Conservation (phyloP, 2,329 filamentous ascomycete genomes). For the Uncinocarpus reesii region DNA sequence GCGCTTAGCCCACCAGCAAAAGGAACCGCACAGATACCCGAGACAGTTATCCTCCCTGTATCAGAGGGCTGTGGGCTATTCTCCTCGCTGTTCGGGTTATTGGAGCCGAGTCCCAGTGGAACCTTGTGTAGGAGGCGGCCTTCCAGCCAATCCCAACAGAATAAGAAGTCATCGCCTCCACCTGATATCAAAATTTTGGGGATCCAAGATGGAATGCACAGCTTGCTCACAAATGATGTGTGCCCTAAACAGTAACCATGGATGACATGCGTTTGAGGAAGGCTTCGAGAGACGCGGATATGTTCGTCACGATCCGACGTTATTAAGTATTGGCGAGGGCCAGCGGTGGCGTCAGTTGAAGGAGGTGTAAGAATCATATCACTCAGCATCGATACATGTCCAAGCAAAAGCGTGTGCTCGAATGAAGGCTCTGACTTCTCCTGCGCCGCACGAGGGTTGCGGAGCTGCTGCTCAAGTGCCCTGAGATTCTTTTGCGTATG, state of each 20-base stretch:
- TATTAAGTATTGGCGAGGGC: slow-evolving; percentile 49
- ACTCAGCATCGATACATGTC: slow-evolving; percentile 92
- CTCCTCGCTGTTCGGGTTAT: neutral
- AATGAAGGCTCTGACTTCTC: slow-evolving; percentile 49
- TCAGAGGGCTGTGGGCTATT: neutral
- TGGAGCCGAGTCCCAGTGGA: slow-evolving; percentile 16
- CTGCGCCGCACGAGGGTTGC: slow-evolving; percentile 32
- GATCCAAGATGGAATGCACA: slow-evolving; percentile 53
- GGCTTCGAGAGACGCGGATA: slow-evolving; percentile 73
- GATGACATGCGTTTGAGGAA: slow-evolving; percentile 76
- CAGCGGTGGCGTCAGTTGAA: slow-evolving; percentile 38
- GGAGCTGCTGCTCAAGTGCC: slow-evolving; percentile 48
- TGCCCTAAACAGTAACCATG: slow-evolving; percentile 86
- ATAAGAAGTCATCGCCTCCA: slow-evolving; percentile 69
- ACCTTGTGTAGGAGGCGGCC: slow-evolving; percentile 27
- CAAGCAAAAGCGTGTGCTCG: slow-evolving; percentile 67
- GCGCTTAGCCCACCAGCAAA: slow-evolving; percentile 19
- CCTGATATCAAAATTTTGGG: slow-evolving; percentile 66
- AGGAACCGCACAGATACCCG: slow-evolving; percentile 40
- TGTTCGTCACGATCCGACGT: slow-evolving; percentile 68
- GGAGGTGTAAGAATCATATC: slow-evolving; percentile 52
- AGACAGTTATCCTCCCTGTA: slow-evolving; percentile 36
- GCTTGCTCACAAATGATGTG: slow-evolving; percentile 66
- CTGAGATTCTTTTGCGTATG: slow-evolving; percentile 52
- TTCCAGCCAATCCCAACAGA: slow-evolving; percentile 70